Conservation (phyloP, 2,329 filamentous ascomycete genomes). For the Neofusicoccum sp. region DNA sequence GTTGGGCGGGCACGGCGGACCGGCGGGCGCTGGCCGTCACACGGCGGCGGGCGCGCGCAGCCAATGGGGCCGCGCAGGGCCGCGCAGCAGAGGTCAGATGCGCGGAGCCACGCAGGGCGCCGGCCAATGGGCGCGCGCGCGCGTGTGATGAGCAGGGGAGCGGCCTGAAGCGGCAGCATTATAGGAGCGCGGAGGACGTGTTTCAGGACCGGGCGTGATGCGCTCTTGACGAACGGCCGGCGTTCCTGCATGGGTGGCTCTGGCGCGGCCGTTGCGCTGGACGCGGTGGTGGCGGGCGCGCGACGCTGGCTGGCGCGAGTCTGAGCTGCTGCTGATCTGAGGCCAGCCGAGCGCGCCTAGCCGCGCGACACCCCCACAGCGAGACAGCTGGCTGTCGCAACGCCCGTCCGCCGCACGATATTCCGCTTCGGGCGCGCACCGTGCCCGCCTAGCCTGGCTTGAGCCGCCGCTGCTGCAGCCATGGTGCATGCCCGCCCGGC, state of each 20-base stretch:
- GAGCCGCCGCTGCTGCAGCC: conserved; percentile 2
- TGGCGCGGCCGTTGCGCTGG: not conserved
- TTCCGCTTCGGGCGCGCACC: conserved; percentile 15
- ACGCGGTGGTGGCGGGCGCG: not conserved
- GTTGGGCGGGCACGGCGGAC: not conserved
- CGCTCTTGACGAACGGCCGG: not conserved
- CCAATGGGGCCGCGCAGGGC: conserved; percentile 1
- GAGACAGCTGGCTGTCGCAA: conserved; percentile 17
- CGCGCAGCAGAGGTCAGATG: conserved; percentile 13
- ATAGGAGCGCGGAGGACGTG: not conserved
- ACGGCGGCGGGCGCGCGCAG: not conserved
- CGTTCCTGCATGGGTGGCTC: not conserved
- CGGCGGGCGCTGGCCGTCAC: conserved; percentile 4
- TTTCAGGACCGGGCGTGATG: conserved; percentile 7
- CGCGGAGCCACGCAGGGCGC: not conserved
- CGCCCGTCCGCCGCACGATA: conserved; percentile 8
- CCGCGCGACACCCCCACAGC: conserved; percentile 7
- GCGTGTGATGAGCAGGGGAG: conserved; percentile 14
- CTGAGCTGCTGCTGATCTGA: conserved; percentile 11
- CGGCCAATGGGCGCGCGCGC: not conserved
- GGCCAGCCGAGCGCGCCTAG: conserved; percentile 4
- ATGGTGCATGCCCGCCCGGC: conserved; percentile 11
- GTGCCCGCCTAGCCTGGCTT: conserved; percentile 10
- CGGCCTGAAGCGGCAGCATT: conserved; percentile 11
- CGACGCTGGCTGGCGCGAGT: not conserved